phyloP scores from a whole-genome alignment of 2,329 filamentous ascomycete genomes.

The Boeremia lycopersici region DNA sequence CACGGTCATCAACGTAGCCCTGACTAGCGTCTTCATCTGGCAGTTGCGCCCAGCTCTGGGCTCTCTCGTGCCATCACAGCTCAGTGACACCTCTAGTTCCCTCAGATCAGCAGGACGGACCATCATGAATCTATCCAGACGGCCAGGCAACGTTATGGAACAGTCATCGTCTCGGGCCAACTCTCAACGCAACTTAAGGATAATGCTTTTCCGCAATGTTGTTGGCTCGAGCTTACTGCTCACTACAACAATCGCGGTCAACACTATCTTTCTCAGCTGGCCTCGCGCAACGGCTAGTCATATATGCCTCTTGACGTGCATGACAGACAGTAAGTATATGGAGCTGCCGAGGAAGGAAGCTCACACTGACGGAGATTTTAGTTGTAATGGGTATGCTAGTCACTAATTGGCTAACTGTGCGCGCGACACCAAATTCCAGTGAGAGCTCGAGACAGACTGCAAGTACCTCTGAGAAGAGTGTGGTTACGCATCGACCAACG shows the following conservation, averaged over 20 bases:
- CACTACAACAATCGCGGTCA: conserved; percentile 43
- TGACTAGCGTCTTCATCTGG: conserved; percentile 45
- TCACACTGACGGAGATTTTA: conserved; percentile 5
- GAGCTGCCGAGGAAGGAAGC: not conserved
- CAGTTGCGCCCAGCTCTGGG: conserved; percentile 37
- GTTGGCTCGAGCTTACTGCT: conserved; percentile 41
- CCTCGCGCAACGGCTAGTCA: conserved; percentile 40
- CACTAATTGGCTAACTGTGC: conserved; percentile 27
- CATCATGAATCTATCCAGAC: not conserved
- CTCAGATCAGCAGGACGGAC: not conserved
- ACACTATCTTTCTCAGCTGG: conserved; percentile 36
- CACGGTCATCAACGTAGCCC: conserved; percentile 37
- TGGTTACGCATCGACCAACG: not conserved
- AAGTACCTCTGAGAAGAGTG: conserved; percentile 2
- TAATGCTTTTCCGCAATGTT: conserved; percentile 32
- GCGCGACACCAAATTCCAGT: conserved; percentile 1
- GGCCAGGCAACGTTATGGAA: not conserved
- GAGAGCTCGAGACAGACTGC: not conserved
- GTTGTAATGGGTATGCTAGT: conserved; percentile 28
- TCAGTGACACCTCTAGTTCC: not conserved
- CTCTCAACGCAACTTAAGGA: conserved; percentile 19
- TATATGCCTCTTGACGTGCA: conserved; percentile 46
- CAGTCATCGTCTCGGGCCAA: not conserved
- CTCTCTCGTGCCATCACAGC: not conserved
- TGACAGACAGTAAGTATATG: conserved; percentile 44